These are phyloP conservation scores for Suhomyces xylopsoci DNA, from an alignment of 805 yeast genomes.

Conservation along the genomic window DNA sequence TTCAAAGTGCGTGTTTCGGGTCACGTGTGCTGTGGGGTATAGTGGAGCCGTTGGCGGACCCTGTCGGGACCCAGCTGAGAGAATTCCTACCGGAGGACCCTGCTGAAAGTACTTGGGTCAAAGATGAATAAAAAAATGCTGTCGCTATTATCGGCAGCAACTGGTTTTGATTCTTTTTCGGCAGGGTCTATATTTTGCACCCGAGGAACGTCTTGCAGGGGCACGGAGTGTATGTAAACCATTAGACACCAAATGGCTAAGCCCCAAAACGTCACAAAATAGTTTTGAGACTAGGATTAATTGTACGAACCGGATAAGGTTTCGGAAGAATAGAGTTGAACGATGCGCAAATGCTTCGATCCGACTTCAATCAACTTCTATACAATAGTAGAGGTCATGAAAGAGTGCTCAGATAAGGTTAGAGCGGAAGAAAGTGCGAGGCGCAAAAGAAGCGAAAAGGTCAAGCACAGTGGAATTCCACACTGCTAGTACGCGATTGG, in stretches of 20 bases:
- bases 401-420: neutral
- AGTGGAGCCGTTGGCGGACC: neutral
- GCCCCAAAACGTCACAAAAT: neutral
- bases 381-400: neutral
- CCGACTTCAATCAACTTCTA: neutral
- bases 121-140: too few species aligned
- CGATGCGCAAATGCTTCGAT: neutral
- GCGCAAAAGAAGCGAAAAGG: neutral
- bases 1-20: neutral
- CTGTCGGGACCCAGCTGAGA: neutral
- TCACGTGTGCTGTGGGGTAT: neutral
- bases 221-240: neutral
- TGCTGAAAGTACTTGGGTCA: too few species aligned
- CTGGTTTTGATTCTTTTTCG: neutral
- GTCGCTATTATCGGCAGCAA: neutral
- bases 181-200: neutral
- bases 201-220: neutral
- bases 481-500: neutral
- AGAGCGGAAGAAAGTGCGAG: neutral
- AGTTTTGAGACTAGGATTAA: neutral
- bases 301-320: neutral
- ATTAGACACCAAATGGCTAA: neutral
- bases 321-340: neutral
- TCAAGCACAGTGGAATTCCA: neutral
- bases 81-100: too few species aligned